A percentile compares a stretch with the other conserved stretches of the same genome.
These are phyloP conservation scores for Calonectria fujianensis DNA, from an alignment of 2,329 filamentous ascomycete genomes.

Conservation along the genomic window DNA sequence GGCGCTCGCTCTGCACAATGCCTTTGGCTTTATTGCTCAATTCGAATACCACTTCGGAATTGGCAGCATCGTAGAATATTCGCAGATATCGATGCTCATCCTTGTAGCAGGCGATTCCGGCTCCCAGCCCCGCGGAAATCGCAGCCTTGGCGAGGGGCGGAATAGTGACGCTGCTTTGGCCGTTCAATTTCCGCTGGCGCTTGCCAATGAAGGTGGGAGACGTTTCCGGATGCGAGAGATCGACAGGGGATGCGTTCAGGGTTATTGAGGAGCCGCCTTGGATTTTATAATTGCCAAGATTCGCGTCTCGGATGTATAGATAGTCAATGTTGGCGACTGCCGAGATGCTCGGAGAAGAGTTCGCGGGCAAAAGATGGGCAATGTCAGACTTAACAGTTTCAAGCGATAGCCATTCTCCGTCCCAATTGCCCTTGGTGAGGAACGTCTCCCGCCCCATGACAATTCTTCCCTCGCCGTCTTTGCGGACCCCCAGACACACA, in stretches of 20 bases:
- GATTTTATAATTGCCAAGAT: constrained; percentile 13
- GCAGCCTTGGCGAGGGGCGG: background rate
- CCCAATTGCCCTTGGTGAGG: constrained; percentile 14
- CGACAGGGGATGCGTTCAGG: constrained; percentile 2
- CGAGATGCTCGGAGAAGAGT: background rate
- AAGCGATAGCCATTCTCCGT: constrained; percentile 25
- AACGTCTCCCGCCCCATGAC: constrained; percentile 22
- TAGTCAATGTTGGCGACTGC: constrained; percentile 1
- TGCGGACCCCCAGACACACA: constrained; percentile 27
- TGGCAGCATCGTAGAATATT: constrained; percentile 14
- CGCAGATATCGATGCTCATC: constrained; percentile 25
- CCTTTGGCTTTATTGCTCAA: constrained; percentile 11
- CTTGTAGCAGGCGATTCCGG: constrained; percentile 23
- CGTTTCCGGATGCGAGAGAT: constrained; percentile 11
- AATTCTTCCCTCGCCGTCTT: constrained; percentile 19
- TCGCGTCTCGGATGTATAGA: constrained; percentile 15
- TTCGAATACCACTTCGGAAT: constrained; percentile 6
- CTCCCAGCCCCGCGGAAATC: background rate
- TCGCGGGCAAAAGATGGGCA: background rate
- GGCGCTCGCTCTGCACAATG: background rate
- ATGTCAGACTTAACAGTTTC: constrained; percentile 17
- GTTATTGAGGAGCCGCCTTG: background rate
- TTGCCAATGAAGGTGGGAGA: constrained; percentile 21
- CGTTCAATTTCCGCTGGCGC: constrained; percentile 13
- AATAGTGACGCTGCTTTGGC: constrained; percentile 7